Conservation (phyloP, 306 rosid species). For the Clitoria ternatea region DNA sequence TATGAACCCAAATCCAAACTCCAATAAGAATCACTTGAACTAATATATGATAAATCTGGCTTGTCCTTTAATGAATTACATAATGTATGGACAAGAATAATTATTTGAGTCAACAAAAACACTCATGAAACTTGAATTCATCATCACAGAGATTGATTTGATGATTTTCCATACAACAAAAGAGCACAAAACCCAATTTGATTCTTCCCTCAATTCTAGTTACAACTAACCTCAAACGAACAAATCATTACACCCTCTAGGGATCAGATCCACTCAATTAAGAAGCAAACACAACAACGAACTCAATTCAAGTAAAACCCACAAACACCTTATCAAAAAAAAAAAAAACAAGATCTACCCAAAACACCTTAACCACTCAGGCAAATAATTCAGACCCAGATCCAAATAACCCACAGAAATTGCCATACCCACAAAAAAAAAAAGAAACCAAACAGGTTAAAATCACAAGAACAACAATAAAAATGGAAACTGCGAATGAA, state of each 20-base stretch:
- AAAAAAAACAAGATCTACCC: conserved; percentile 6
- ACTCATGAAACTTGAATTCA: background rate
- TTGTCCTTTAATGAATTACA: background rate
- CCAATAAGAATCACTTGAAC: background rate
- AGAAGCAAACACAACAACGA: background rate
- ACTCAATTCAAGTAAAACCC: background rate
- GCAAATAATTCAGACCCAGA: conserved; percentile 5
- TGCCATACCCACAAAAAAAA: background rate
- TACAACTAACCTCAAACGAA: background rate
- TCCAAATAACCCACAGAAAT: background rate
- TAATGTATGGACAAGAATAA: background rate
- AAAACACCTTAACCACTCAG: background rate
- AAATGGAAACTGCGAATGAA: background rate
- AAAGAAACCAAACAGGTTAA: background rate
- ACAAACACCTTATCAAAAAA: background rate
- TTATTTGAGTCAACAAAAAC: background rate
- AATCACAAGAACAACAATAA: background rate
- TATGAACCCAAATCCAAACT: background rate
- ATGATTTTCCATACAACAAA: background rate
- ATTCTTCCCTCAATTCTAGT: conserved; percentile 4
- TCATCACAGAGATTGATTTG: background rate
- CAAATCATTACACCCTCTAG: background rate
- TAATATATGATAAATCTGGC: background rate
- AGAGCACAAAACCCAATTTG: background rate
- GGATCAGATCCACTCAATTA: conserved; percentile 11